Conservation (phyloP, 352 stramenopile species). For the Halophytophthora batemanensis region DNA sequence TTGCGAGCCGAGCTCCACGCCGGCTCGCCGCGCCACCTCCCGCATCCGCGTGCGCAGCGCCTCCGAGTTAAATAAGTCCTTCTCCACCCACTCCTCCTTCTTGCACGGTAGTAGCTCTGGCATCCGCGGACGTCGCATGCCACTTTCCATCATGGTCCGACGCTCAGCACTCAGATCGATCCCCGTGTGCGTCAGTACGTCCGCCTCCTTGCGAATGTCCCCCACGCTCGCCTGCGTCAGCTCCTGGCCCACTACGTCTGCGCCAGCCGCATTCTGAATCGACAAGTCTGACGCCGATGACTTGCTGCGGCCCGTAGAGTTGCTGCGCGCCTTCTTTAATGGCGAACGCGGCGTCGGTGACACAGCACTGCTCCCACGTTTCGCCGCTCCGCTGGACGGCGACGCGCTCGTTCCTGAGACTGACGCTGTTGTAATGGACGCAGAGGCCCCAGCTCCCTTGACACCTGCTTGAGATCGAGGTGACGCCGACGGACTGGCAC, state of each 20-base stretch:
- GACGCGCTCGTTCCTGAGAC: conserved; percentile 26
- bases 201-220: conserved; percentile 79
- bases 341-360: conserved; percentile 70
- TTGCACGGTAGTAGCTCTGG: conserved; percentile 55
- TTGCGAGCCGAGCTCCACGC: conserved; percentile 50
- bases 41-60: conserved; percentile 61
- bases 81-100: conserved; percentile 78
- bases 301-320: conserved; percentile 33
- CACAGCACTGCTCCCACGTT: conserved; percentile 51
- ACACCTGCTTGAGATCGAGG: conserved; percentile 20
- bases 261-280: conserved; percentile 19
- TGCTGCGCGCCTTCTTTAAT: conserved; percentile 66
- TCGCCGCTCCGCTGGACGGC: conserved; percentile 37
- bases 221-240: conserved; percentile 56
- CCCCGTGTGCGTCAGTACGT: conserved; percentile 81
- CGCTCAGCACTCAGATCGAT: conserved; percentile 77
- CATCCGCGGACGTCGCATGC: conserved; percentile 28
- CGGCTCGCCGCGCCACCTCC: conserved; percentile 36
- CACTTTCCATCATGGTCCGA: conserved; percentile 74
- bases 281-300: conserved; percentile 28
- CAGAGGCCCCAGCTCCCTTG: conserved; percentile 9
- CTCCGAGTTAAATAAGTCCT: conserved; percentile 78
- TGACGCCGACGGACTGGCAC: conserved; percentile 21
- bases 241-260: conserved; percentile 43
- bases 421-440: conserved; percentile 9